Evolutionary conservation across 805 yeast species (phyloP), one percentile per base, ranked within the genome.

Genomic region (Starmerella stellata): DNA sequence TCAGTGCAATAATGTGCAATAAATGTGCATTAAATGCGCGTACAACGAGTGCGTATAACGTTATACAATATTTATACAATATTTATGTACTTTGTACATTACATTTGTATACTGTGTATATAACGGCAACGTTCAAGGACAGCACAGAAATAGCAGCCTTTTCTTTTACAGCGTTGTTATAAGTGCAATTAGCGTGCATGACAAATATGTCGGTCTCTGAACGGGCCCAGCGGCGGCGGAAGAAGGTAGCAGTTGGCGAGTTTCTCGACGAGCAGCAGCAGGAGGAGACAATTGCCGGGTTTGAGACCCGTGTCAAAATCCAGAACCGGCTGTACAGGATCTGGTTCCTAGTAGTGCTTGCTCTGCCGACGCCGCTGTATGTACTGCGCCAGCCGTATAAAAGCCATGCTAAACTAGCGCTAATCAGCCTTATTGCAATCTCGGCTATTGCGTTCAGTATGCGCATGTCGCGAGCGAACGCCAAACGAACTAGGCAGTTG

Each of bases 321-420:
- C 55, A 51, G 38, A 42, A 48, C 24, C 39, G 41, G 24, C 38
- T 41, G 21, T 49, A 42, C 38, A 37, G 54, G 38, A 18, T 42
- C 5, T 44, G 54, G 16, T 56, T 58, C 42, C 39, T 52, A 4
- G 41, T 44, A 3, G 43, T 52, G 24, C 38, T 53, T 29, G 45
- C 51, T n/a, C 30, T 55, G 20, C 60, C 60, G 8, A 46, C 59
- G 11, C 60, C 61, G 7, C 35, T 52, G n/a, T 56, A 38, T 37
- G 36, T 58, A 14, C 16, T 50, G 7, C 41, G 50, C 16, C 49
- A 51, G 0, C 52, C 52, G 39, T 51, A 54, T 42, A 49, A 59
- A 5, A 34, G 37, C 27, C 48, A 45, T 35, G 47, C 56, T 2
- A 35, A 42, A 36, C 50, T 57, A 5, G 47, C 60, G 16, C 35